These are phyloP conservation scores for Paraphoma sp. DNA, from an alignment of 2,329 filamentous ascomycete genomes.

Conservation along the genomic window DNA sequence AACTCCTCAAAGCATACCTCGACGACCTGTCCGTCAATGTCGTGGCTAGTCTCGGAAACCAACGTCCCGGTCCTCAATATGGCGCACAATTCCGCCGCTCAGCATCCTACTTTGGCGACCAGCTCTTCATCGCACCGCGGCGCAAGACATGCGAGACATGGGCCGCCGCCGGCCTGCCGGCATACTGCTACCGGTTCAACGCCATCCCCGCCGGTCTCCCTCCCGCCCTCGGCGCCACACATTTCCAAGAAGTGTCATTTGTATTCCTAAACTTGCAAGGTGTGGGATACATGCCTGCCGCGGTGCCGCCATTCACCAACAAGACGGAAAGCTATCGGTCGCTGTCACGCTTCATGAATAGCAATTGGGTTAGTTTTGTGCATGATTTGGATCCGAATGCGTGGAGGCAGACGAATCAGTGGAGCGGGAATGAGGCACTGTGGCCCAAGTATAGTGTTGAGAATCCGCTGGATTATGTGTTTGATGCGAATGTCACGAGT, in stretches of 20 bases:
- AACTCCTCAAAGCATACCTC: slow-evolving; percentile 39
- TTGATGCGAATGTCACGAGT: slow-evolving; percentile 53
- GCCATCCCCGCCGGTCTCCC: slow-evolving; percentile 57
- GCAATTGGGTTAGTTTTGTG: slow-evolving; percentile 55
- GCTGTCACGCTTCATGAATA: slow-evolving; percentile 53
- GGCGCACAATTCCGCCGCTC: slow-evolving; percentile 59
- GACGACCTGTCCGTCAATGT: slow-evolving; percentile 35
- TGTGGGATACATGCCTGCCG: slow-evolving; percentile 48
- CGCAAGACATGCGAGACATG: slow-evolving; percentile 61
- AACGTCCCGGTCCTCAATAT: slow-evolving; percentile 22
- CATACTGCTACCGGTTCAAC: slow-evolving; percentile 70
- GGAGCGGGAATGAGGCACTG: slow-evolving; percentile 28
- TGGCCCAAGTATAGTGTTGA: slow-evolving; percentile 52
- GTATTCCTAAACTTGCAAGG: slow-evolving; percentile 56
- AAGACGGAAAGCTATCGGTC: slow-evolving; percentile 47
- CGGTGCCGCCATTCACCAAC: slow-evolving; percentile 42
- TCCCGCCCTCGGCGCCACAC: slow-evolving; percentile 54
- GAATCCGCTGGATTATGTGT: slow-evolving; percentile 52
- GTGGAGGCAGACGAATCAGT: slow-evolving; percentile 23
- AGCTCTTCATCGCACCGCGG: slow-evolving; percentile 62
- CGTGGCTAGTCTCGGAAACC: slow-evolving; percentile 28
- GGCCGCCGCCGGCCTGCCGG: slow-evolving; percentile 55
- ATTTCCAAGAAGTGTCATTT: slow-evolving; percentile 61
- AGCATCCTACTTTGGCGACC: slow-evolving; percentile 61
- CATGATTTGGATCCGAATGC: slow-evolving; percentile 43